Base-by-base conservation (phyloP, 768 basidiomycete species). In the Tricholoma flavovirens region DNA sequence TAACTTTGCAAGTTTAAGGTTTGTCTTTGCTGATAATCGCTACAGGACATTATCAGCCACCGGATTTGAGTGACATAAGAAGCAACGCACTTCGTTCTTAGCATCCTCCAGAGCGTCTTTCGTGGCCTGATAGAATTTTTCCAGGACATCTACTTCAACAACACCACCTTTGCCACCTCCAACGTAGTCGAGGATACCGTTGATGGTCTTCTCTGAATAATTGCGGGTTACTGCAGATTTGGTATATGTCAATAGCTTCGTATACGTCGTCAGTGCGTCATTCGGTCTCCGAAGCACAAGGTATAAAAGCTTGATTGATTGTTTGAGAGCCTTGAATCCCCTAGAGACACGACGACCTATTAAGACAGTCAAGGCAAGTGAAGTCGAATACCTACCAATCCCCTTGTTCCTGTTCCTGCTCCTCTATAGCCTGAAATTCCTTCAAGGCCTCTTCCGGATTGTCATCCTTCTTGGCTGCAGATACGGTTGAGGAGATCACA, bases 281-380 rank as follows among this genome's bases (percentile, higher is more conserved):
- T 80, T 78, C 19, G 94, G 93, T 66, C 91, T 77, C 62, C 83
- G 81, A 24, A 94, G 78, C 21, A 73, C 75, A 51, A 96, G 80
- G 69, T 89, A 99, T 54, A 95, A 83, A 51, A 98, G 77, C 70
- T 99, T 99, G 15, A 95, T 98, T 51, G 90, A 91, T 65, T 99
- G 97, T 66, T 99, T 99, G 57, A 99, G 80, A 5, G 95, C 92
- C 70, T 99, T 99, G 83, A 99, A 99, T 2, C 95, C 97, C 96
- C 95, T 98, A 64, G 35, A 48, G 24, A 26, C 6, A 50, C 40
- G 19, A 56, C 30, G 55, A 58, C 33, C 58, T 14, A 11, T 53
- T 30, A 36, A 10, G 9, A 33, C 5, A 30, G 38, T 52, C n/a
- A 40, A 49, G 21, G 15, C n/a, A 26, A 17, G 53, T 12, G 10